Base-by-base conservation (phyloP, 2,329 filamentous ascomycete species). In the Cryphonectria naterciae region DNA sequence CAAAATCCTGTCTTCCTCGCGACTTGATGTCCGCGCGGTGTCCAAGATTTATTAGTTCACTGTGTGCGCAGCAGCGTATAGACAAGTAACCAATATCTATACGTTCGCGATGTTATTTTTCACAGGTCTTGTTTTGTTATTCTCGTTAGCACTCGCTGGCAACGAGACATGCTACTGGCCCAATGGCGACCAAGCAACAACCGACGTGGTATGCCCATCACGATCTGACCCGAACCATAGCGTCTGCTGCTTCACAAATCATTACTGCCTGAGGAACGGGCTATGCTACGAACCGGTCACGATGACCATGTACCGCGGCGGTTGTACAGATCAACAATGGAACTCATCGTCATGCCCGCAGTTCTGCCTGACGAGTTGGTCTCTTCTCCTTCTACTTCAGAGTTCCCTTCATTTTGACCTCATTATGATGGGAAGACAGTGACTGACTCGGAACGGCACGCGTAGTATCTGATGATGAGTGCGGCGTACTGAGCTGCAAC, bases 241-340 rank as follows among this genome's bases (percentile, higher is more conserved):
- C 17, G 63, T 54, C 7, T 69, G 68, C n/a, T 69, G 68, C n/a
- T 66, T 52, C 32, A 19, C 62, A 22, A 5, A 61, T 61, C 62
- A 69, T 17, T 66, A 69, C 39, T 66, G 68, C 32, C 56, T 66
- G 49, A 58, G 32, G 10, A 69, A 69, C 3, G 68, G 68, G 11
- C 49, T 69, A 6, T 69, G 68, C 46, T 43, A 62, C 6, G 54
- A 63, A 22, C 62, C 62, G 49, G 13, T 43, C 35, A 39, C 61
- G 54, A 49, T 63, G 68, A 32, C 39, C 37, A 37, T 69, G 61
- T 69, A 69, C 28, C 68, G 68, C 17, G 68, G 68, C 28, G 68
- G 68, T n/a, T 69, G 68, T 60, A 69, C 62, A 19, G 68, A 69
- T 15, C 22, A 49, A 11, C 19, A 32, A 15, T 69, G 54, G 28